Base-by-base conservation (phyloP, 768 basidiomycete genomes). In the Boletus patriciae region DNA sequence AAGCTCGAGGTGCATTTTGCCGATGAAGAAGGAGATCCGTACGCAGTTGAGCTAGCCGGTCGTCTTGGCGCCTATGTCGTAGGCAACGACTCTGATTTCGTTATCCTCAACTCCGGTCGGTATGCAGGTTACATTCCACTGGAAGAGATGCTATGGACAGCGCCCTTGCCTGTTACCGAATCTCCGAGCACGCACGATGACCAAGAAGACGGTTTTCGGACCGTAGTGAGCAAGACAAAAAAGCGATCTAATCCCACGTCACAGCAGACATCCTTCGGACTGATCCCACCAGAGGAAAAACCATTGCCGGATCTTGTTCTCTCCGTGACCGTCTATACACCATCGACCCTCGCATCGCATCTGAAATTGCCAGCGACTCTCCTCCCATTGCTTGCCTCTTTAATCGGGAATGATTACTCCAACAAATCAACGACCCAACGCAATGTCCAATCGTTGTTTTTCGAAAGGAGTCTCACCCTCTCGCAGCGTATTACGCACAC, bases 321-420 rank as follows among this genome's bases (percentile, higher is more conserved):
- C 51, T 79, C 81, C 0, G 78, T 83, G 51, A 75, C 78, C 8
- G 77, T 82, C 10, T 93, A 88, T 65, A 81, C 76, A 37, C 90
- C 92, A 0, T 66, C 77, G 4, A 63, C 69, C 1, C 78, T 93
- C 34, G 88, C 92, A 10, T 66, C 77, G 0, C 85, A 88, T 63
- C 71, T 94, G 3, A 79, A 83, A 46, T 73, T 93, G 13, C 87
- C 91, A 1, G 74, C 82, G 8, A 81, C 86, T 0, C 78, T 93
- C 38, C 81, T 94, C 31, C 92, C 92, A 2, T 78, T 94, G 7
- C 74, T 93, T 4, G 89, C 85, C 19, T 87, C 91, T 11, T 73
- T 93, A 18, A 81, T 91, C 5, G 92, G 92, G 47, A 92, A 92
- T 63, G 92, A 93, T 68, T 93, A 83, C 65, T 81, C 88, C 0